Percentiles rank a stretch among this genome's conserved stretches.
Conservation (phyloP, 1,139 yeast species). For the Ogataea hybrid region DNA sequence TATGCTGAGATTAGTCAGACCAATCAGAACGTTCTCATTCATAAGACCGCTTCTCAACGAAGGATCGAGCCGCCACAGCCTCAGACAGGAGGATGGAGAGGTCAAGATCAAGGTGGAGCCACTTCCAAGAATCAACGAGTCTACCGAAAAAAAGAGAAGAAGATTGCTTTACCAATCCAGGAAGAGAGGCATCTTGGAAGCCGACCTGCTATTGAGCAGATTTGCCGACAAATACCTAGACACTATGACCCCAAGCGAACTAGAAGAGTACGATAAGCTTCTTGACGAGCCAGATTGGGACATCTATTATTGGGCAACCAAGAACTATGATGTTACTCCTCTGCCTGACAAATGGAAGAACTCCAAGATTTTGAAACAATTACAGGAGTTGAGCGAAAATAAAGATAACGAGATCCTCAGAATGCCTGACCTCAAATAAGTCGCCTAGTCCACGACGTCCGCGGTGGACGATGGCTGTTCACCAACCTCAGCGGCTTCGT, state of each 20-base stretch:
- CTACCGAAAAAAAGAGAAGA: conserved; percentile 75
- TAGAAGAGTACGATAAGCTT: conserved; percentile 81
- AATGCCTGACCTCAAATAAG: conserved; percentile 65
- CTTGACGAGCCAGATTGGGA: conserved; percentile 98
- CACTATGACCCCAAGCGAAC: conserved; percentile 57
- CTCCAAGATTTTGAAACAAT: conserved; percentile 56
- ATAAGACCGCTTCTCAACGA: conserved; percentile 4
- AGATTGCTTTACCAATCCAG: conserved; percentile 88
- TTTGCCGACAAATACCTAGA: conserved; percentile 77
- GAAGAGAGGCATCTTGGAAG: conserved; percentile 92
- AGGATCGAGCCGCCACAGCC: conserved; percentile 12
- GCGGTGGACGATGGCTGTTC: conserved; percentile 17
- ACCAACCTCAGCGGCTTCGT: conserved; percentile 14
- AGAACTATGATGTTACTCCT: conserved; percentile 75
- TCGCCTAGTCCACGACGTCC: conserved; percentile 27
- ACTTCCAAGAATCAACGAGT: conserved; percentile 69
- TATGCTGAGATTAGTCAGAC: conserved; percentile 3
- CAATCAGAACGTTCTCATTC: conserved; percentile 7
- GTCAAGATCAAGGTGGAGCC: conserved; percentile 65
- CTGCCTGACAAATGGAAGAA: conserved; percentile 83
- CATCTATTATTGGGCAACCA: conserved; percentile 96
- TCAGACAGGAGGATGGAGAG: conserved; percentile 31
- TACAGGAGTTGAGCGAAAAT: conserved; percentile 76
- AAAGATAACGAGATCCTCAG: conserved; percentile 70
- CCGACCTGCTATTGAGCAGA: conserved; percentile 79